Conservation (phyloP, 208 protist genomes). For the Crithidia fasciculata region DNA sequence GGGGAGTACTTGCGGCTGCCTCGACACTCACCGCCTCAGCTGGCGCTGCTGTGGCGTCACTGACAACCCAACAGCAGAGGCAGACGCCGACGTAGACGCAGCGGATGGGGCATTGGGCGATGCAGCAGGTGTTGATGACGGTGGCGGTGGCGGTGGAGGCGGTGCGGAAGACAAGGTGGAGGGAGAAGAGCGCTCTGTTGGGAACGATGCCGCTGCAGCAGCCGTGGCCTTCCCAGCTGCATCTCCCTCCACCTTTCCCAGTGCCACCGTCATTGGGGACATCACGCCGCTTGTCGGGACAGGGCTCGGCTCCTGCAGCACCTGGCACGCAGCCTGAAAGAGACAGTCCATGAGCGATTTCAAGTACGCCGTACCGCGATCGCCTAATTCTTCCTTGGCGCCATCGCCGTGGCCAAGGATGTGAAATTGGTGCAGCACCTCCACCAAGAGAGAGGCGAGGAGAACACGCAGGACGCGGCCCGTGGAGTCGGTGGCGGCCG, state of each 20-base stretch:
- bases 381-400: slow-evolving; percentile 7
- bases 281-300: neutral
- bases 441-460: slow-evolving; percentile 34
- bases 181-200: neutral
- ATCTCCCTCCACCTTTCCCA: neutral
- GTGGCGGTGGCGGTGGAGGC: neutral
- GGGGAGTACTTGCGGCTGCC: neutral
- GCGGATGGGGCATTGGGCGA: neutral
- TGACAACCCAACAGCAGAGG: too few relatives aligned
- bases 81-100: too few relatives aligned
- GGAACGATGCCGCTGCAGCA: neutral
- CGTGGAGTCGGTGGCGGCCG: slow-evolving; percentile 11
- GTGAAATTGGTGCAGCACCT: slow-evolving; percentile 39
- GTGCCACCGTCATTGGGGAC: slow-evolving; percentile 11
- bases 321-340: slow-evolving; percentile 9
- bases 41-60: too few relatives aligned
- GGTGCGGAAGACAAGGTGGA: neutral
- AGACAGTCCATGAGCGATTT: slow-evolving; percentile 29
- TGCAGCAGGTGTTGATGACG: neutral
- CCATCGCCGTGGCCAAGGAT: slow-evolving; percentile 24
- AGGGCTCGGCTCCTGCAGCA: neutral
- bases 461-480: slow-evolving; percentile 26
- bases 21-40: too few relatives aligned
- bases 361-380: slow-evolving; percentile 24
- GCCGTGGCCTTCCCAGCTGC: neutral